phyloP scores from a whole-genome alignment of 1,284 basidiomycete species.

The Apiotrichum sp. region DNA sequence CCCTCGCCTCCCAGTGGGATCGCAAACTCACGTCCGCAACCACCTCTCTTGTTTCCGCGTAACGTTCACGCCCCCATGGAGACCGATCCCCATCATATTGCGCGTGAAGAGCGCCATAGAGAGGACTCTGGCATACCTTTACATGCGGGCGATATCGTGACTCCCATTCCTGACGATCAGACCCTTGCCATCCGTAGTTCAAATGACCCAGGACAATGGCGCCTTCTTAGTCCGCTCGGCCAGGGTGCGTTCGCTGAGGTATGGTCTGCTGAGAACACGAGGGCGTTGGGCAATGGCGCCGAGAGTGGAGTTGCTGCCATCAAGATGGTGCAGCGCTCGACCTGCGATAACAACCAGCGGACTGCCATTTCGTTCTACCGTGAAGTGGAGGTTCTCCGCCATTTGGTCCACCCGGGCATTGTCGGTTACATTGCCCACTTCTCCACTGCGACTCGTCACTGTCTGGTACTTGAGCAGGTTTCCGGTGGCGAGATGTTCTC shows the following conservation, averaged over 20 bases:
- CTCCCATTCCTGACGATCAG: conserved; percentile 11
- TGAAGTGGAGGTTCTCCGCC: conserved; percentile 79
- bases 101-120: conserved; percentile 13
- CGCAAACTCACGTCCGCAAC: not conserved
- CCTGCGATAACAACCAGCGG: conserved; percentile 57
- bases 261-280: conserved; percentile 59
- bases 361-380: conserved; percentile 77
- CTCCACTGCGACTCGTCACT: conserved; percentile 67
- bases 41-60: not conserved
- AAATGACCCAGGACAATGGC: conserved; percentile 28
- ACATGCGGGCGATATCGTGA: conserved; percentile 25
- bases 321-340: conserved; percentile 67
- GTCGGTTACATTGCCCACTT: conserved; percentile 69
- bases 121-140: conserved; percentile 13
- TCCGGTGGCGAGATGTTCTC: conserved; percentile 79
- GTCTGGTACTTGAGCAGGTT: conserved; percentile 72
- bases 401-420: conserved; percentile 78
- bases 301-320: conserved; percentile 54
- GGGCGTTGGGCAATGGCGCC: conserved; percentile 7
- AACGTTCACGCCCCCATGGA: not conserved
- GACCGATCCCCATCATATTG: not conserved
- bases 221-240: conserved; percentile 57
- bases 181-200: conserved; percentile 9
- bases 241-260: conserved; percentile 70
- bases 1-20: not conserved